Conservation (phyloP, 2,329 filamentous ascomycete genomes). For the Sporothrix pseudoabietina region DNA sequence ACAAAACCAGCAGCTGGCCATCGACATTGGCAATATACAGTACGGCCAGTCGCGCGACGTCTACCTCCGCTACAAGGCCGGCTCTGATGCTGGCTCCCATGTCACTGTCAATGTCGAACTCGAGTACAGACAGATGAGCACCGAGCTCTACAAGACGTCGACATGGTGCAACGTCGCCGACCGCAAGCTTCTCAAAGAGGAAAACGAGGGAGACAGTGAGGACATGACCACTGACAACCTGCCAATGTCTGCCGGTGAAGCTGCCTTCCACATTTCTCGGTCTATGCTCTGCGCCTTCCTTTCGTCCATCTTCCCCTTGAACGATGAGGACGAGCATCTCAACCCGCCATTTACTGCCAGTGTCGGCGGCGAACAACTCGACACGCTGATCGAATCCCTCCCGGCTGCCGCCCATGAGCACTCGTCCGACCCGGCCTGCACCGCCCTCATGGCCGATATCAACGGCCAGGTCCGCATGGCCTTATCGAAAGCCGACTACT, state of each 20-base stretch:
- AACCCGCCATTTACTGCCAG: not conserved
- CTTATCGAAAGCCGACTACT: slow-evolving; percentile 45
- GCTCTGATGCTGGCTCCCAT: slow-evolving; percentile 20
- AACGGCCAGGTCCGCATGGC: slow-evolving; percentile 56
- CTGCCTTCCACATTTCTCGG: slow-evolving; percentile 57
- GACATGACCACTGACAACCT: not conserved
- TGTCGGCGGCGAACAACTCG: slow-evolving; percentile 27
- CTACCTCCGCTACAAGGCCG: slow-evolving; percentile 46
- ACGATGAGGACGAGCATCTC: slow-evolving; percentile 46
- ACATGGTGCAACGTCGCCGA: slow-evolving; percentile 1
- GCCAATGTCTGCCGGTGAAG: slow-evolving; percentile 41
- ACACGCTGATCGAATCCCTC: slow-evolving; percentile 10
- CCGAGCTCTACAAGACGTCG: slow-evolving; percentile 8
- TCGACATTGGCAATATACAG: slow-evolving; percentile 56
- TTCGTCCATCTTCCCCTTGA: slow-evolving; percentile 48
- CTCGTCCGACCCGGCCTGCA: slow-evolving; percentile 45
- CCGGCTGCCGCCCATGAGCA: slow-evolving; percentile 17
- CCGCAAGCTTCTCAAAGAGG: not conserved
- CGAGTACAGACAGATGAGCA: slow-evolving; percentile 41
- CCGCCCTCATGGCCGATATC: slow-evolving; percentile 55
- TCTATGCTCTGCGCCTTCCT: slow-evolving; percentile 55
- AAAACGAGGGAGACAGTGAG: not conserved
- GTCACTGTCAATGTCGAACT: slow-evolving; percentile 42
- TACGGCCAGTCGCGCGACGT: slow-evolving; percentile 64
- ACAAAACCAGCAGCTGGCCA: slow-evolving; percentile 39